Evolutionary conservation across 768 basidiomycete species (phyloP), one percentile per base, ranked within the genome.

Genomic region (Dacryopinax spathularia): DNA sequence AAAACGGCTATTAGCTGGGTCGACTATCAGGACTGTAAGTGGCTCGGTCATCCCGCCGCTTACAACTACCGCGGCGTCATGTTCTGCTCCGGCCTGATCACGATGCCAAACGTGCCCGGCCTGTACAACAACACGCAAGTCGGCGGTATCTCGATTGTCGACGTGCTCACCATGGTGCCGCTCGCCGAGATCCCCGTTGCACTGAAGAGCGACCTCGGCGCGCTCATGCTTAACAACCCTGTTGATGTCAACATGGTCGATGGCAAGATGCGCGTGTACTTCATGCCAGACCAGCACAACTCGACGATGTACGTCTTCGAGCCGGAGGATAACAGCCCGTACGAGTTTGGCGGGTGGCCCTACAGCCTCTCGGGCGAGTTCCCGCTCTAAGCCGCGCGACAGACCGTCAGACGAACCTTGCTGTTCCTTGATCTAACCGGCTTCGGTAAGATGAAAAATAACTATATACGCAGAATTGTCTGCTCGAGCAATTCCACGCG

Each of bases 1-100:
- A n/a, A n/a, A n/a, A n/a, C n/a, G n/a, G n/a, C n/a, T n/a, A n/a
- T n/a, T n/a, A n/a, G n/a, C n/a, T n/a, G n/a, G n/a, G n/a, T n/a
- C 36, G 64, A 65, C 61, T 65, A 62, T 36, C 63, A 64, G 43
- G 64, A 66, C 56, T 66, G 66, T 62, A 64, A 66, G 56, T 66
- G 43, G 41, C 36, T 66, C 16, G 66, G 66, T 29, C 60, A 65
- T 34, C 64, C 66, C 33, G 20, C 62, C 16, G 7, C 10, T 6
- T 65, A 62, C 56, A 18, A 60, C 25, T 33, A 60, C 20, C 59
- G 37, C 33, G 34, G 60, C 20, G 60, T 60, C 33, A 48, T 48
- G 36, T 29, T 66, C 37, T 66, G 66, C 37, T 64, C 66, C 4
- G 66, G 66, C 13, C 63, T 66, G 33, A 64, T 64, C 9, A 60